Conservation (phyloP, 78 protist genomes). For the slime mould (Dictyostelium discoideum) region DNA sequence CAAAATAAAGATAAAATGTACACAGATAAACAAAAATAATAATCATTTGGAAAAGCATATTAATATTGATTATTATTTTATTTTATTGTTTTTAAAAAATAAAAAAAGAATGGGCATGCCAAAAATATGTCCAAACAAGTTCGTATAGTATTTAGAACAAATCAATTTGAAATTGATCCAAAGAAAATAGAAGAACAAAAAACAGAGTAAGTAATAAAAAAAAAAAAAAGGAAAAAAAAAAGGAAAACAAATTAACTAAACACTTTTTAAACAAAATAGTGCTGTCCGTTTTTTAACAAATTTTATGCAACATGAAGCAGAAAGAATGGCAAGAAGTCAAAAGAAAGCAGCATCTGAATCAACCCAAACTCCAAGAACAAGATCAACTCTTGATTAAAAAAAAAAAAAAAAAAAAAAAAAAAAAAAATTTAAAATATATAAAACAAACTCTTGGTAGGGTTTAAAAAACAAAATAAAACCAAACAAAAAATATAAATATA, state of each 20-base stretch:
- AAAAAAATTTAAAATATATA: neutral
- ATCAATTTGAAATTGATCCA: constrained; percentile 14
- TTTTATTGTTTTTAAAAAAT: neutral
- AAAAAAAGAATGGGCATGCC: constrained; percentile 45
- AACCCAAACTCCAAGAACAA: neutral
- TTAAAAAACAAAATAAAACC: no score
- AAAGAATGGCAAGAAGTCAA: constrained; percentile 23
- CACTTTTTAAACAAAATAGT: neutral
- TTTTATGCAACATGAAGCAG: constrained; percentile 78
- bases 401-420: neutral
- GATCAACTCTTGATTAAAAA: constrained; percentile 25
- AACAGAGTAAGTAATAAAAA: constrained; percentile 23
- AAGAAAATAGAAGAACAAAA: constrained; percentile 69
- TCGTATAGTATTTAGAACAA: constrained; percentile 20
- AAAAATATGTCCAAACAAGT: constrained; percentile 18
- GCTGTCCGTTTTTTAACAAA: constrained; percentile 63
- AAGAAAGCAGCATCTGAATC: neutral
- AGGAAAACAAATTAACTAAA: no score
- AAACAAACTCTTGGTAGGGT: neutral
- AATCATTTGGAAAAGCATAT: neutral
- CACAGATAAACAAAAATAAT: neutral
- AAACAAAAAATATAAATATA: neutral
- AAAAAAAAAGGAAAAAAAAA: neutral
- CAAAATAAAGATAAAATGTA: neutral
- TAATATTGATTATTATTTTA: neutral